Conservation (phyloP, 495 filamentous ascomycete genomes). For the Lineolata rhizophorae region DNA sequence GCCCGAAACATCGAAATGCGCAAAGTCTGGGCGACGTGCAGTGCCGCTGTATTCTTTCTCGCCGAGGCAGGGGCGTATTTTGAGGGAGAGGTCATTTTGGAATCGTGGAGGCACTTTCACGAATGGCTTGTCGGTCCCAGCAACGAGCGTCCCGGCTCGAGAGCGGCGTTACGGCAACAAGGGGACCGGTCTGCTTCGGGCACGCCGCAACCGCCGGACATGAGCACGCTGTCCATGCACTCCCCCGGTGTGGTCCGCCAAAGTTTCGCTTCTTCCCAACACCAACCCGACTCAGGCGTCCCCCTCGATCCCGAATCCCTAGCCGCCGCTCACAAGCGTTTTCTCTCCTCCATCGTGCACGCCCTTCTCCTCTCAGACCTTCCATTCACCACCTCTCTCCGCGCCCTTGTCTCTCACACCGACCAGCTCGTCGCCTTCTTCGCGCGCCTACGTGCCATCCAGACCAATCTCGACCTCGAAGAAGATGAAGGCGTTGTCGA, state of each 20-base stretch:
- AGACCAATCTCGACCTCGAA: conserved; percentile 53
- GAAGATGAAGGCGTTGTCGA: conserved; percentile 59
- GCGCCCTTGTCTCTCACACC: conserved; percentile 43
- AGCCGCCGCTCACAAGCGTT: conserved; percentile 51
- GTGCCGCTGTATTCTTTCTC: conserved; percentile 67
- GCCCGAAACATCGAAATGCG: conserved; percentile 40
- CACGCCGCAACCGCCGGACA: not conserved
- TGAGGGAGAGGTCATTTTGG: conserved; percentile 69
- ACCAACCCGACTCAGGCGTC: conserved; percentile 5
- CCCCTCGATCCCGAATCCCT: conserved; percentile 66
- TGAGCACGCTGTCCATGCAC: not conserved
- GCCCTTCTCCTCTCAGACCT: conserved; percentile 49
- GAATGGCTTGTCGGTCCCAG: conserved; percentile 19
- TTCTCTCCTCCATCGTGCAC: conserved; percentile 41
- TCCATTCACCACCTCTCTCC: conserved; percentile 47
- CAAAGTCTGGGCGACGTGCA: conserved; percentile 66
- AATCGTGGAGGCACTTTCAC: conserved; percentile 43
- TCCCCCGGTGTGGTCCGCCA: not conserved
- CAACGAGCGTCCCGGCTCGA: not conserved
- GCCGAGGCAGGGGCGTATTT: conserved; percentile 70
- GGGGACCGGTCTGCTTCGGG: too few species aligned
- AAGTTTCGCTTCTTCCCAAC: not conserved
- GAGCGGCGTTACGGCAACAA: too few species aligned
- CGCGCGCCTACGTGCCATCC: conserved; percentile 45
- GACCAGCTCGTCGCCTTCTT: conserved; percentile 62